Percentiles rank a stretch among this genome's conserved stretches.
These are phyloP conservation scores for Inosperma sp. DNA, from an alignment of 768 basidiomycete species.

Conservation along the genomic window DNA sequence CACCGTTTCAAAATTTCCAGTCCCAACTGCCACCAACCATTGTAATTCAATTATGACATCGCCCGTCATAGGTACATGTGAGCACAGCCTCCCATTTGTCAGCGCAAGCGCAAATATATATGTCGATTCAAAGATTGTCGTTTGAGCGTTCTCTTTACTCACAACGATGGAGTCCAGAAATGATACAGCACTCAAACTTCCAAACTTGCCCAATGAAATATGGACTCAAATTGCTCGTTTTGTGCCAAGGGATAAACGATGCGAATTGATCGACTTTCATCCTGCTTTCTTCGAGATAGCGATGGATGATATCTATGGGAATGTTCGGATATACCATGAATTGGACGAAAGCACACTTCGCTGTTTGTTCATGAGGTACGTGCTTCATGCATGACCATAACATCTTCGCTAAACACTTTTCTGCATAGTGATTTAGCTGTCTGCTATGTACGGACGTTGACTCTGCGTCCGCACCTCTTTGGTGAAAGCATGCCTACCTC, in stretches of 20 bases:
- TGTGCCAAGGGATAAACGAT: constrained; percentile 18
- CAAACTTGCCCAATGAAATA: constrained; percentile 28
- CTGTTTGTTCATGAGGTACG: constrained; percentile 15
- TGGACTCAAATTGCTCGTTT: constrained; percentile 31
- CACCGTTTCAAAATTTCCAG: too few relatives aligned
- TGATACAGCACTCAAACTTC: too few relatives aligned
- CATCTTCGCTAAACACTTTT: not conserved
- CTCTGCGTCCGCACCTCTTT: constrained; percentile 14
- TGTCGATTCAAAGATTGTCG: too few relatives aligned
- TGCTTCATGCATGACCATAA: not conserved
- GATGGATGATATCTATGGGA: constrained; percentile 15
- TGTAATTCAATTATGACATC: too few relatives aligned
- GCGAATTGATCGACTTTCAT: constrained; percentile 23
- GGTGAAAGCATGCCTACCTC: not conserved
- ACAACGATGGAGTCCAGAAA: too few relatives aligned
- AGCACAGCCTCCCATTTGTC: too few relatives aligned
- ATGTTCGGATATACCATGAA: constrained; percentile 8
- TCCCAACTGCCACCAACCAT: too few relatives aligned
- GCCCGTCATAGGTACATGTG: too few relatives aligned
- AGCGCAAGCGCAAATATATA: too few relatives aligned
- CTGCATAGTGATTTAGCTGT: not conserved
- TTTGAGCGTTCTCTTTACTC: too few relatives aligned
- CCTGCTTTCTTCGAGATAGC: constrained; percentile 27
- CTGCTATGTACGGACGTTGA: constrained; percentile 9
- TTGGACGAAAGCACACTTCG: constrained; percentile 6